Evolutionary conservation across 148 eudicot genomes (phyloP).

Genomic region (Spergularia bocconei): DNA sequence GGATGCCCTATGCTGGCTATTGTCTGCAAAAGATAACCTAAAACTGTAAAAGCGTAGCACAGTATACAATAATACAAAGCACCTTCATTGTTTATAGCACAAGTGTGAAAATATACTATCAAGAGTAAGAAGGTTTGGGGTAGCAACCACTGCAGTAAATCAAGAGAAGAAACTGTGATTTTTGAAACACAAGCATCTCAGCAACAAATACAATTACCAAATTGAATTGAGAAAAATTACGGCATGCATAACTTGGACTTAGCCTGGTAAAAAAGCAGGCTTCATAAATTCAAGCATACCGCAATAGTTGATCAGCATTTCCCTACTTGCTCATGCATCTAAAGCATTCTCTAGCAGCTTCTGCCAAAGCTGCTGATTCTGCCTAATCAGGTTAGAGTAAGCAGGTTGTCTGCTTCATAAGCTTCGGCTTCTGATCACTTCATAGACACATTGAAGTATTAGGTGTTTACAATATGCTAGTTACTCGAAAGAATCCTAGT

Average conservation of each 20-base stretch:
- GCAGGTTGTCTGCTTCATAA: neutral
- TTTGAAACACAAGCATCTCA: neutral
- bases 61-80: no score
- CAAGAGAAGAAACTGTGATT: no score
- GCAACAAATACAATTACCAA: neutral
- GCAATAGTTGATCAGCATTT: neutral
- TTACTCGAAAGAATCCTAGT: neutral
- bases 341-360: neutral
- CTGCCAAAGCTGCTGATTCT: no score
- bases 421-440: neutral
- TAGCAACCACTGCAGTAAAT: no score
- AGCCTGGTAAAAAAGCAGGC: neutral
- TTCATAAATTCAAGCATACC: conserved; percentile 1
- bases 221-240: neutral
- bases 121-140: no score
- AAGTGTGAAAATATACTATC: no score
- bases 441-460: neutral
- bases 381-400: no score
- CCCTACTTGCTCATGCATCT: neutral
- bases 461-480: neutral
- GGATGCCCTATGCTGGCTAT: no score
- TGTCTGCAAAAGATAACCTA: no score
- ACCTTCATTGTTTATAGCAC: no score
- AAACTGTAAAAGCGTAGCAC: no score
- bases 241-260: neutral